These are phyloP conservation scores for Colletotrichum horii DNA, from an alignment of 2,329 filamentous ascomycete species.

Conservation along the genomic window DNA sequence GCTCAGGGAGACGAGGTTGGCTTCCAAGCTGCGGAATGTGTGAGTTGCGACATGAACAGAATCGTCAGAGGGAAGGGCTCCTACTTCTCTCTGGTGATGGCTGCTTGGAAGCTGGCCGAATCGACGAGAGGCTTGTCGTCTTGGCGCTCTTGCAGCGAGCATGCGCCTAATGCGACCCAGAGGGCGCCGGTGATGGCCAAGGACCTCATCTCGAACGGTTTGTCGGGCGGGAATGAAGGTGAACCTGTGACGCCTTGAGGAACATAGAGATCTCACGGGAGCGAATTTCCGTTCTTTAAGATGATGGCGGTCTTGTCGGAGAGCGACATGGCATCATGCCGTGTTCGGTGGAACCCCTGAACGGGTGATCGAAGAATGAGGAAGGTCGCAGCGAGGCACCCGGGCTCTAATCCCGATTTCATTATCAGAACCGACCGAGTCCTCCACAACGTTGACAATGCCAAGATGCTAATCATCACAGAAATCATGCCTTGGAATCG, in stretches of 20 bases:
- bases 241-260: neutral
- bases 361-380: neutral
- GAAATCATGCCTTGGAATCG: neutral
- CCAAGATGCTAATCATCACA: neutral
- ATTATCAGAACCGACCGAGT: neutral
- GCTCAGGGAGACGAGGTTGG: conserved; percentile 30
- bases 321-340: neutral
- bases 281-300: neutral
- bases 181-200: neutral
- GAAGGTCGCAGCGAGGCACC: conserved; percentile 1
- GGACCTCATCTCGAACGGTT: neutral
- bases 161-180: neutral
- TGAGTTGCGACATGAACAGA: neutral
- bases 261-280: neutral
- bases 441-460: neutral
- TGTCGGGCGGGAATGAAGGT: neutral
- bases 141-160: neutral
- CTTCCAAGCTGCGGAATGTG: conserved; percentile 27
- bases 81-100: neutral
- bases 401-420: conserved; percentile 2
- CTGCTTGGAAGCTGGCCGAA: neutral
- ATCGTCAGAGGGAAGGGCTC: neutral
- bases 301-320: neutral
- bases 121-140: neutral
- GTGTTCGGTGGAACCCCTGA: neutral